Evolutionary conservation across 805 yeast genomes (phyloP).

Genomic region (Wickerhamiella occidentalis): DNA sequence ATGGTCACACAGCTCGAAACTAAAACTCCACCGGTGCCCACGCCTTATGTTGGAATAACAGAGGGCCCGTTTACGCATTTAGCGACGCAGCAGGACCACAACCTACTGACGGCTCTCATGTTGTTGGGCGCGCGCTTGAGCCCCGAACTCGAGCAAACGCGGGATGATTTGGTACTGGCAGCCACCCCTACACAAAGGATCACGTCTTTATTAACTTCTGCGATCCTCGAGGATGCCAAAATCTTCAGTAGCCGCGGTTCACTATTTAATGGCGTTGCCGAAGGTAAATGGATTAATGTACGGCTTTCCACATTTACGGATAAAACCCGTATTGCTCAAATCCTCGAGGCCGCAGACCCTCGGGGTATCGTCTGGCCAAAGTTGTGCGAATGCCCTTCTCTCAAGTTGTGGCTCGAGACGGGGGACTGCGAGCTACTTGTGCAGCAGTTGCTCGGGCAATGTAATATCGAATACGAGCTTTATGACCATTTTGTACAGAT

Average conservation of each 20-base stretch:
- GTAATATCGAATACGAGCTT: slow-evolving; percentile 8
- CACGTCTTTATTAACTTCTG: slow-evolving; percentile 6
- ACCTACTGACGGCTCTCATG: slow-evolving; percentile 8
- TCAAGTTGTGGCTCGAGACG: not conserved
- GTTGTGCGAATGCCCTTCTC: not conserved
- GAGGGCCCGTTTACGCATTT: not conserved
- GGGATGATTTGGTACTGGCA: slow-evolving; percentile 5
- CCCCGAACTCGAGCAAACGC: slow-evolving; percentile 6
- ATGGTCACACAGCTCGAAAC: not conserved
- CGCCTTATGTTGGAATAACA: not conserved
- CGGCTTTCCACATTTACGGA: slow-evolving; percentile 10
- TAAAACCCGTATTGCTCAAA: slow-evolving; percentile 4
- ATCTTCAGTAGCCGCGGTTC: slow-evolving; percentile 3
- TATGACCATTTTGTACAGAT: slow-evolving; percentile 5
- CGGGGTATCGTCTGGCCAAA: slow-evolving; percentile 4
- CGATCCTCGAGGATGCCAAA: slow-evolving; percentile 13
- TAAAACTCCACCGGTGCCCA: not conserved
- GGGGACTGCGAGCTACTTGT: slow-evolving; percentile 8
- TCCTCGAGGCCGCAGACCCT: slow-evolving; percentile 12
- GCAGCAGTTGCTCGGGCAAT: not conserved
- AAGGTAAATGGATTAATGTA: slow-evolving; percentile 6
- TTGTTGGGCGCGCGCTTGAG: slow-evolving; percentile 7
- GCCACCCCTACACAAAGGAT: slow-evolving; percentile 3
- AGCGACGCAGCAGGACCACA: slow-evolving; percentile 1
- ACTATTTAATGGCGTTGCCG: slow-evolving; percentile 8